Base-by-base conservation (phyloP, 2,329 filamentous ascomycete species). In the Aureobasidium sp. region DNA sequence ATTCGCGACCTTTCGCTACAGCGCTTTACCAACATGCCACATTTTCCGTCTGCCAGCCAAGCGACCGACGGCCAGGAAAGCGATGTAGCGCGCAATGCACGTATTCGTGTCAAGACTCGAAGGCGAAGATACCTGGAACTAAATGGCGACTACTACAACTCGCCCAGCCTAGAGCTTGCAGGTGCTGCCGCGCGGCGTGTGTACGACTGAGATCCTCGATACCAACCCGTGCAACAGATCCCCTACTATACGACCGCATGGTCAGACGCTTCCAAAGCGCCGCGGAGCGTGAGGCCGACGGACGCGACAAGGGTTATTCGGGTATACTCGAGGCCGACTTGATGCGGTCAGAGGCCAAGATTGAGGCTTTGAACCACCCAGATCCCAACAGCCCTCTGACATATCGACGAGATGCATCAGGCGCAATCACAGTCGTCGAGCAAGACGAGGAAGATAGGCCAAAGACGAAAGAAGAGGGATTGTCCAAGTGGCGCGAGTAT, bases 301-400 rank as follows among this genome's bases (percentile, higher is more conserved):
- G 86, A 9, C 84, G 84, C 47, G 76, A 78, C 9, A 91, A 91
- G 70, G 91, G 91, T 12, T 94, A 91, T 72, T 88, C 88, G 0
- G 88, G 89, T 27, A 82, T 88, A 14, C 81, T 96, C 5, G 88
- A 95, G 71, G 85, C 89, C 1, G 90, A 92, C 66, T 77, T 96
- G 7, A 76, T 86, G 63, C 85, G 90, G 31, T 87, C 88, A 17
- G 90, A 95, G 72, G 87, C 87, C 14, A 89, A 89, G 69, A 80
- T 93, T 65, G 82, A 80, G 56, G 85, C 83, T 11, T 74, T 89
- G 22, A 74, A 76, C n/a, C 73, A 82, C 65, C 80, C 81, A 0
- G 76, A 81, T 68, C 76, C 79, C 24, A 76, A 79, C 62, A 75
- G 75, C 49, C 77, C 77, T 64, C 77, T 80, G 65, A 79, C 74